Base-by-base conservation (phyloP, 106 monocot genomes). In the Alisma plantagoaquatica region DNA sequence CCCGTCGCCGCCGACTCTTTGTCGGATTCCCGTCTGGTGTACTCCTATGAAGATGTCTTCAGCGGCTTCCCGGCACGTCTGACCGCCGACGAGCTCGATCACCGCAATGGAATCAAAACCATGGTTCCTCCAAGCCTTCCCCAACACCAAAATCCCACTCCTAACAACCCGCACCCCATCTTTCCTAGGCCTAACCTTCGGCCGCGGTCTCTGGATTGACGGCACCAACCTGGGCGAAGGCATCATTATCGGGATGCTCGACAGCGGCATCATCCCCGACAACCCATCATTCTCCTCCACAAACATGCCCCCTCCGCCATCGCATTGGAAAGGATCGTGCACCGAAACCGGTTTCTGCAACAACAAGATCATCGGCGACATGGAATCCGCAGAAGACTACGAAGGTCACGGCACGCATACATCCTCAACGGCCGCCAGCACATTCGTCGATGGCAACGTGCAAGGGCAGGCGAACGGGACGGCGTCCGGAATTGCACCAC, bases 261-360 rank as follows among this genome's bases (percentile, higher is more conserved):
- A 64, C 27, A 43, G 53, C 10, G 64, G 75, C 12, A 49, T 69
- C 61, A 23, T 18, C 24, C 55, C 65, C 4, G 19, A 19, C 17
- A 77, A 86, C 51, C 54, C 65, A 2, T 86, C 86, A 16, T 86
- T 81, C 61, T 19, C n/a, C 4, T 73, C 55, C 27, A 17, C 27
- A 3, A 64, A 56, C 4, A 59, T 71, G 54, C 64, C 59, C 0
- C 50, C 45, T 14, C 65, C 73, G 11, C 80, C 80, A 1, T 4
- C 45, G 11, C 74, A 64, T n/a, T 86, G 81, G 81, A 58, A 59
- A 12, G 66, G 66, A 4, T 25, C 14, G 3, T 66, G 66, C 45
- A 1, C 9, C 33, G 28, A 21, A 2, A 0, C n/a, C n/a, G n/a
- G n/a, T n/a, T n/a, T 35, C 17, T 64, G 63, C 51, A 64, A 42